These are phyloP conservation scores for Mucor circinelloides DNA, from an alignment of 371 early-diverging fungal genomes.

Conservation along the genomic window DNA sequence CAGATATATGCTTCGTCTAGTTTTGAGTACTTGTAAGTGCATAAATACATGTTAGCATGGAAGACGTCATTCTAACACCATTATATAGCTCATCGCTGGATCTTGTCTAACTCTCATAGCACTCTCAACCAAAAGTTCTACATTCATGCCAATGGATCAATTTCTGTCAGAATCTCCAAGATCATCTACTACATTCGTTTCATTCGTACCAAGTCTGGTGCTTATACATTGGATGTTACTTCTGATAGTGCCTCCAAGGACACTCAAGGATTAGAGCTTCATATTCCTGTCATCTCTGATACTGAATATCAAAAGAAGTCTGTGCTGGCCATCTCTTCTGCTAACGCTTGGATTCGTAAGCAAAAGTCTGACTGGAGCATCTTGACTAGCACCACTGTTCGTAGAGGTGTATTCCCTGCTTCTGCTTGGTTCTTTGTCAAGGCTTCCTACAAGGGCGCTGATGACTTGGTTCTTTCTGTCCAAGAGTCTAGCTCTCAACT, in stretches of 20 bases:
- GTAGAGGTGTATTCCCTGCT: constrained; percentile 42
- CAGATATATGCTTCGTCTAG: constrained; percentile 46
- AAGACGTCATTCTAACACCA: background rate
- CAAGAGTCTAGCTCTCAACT: constrained; percentile 22
- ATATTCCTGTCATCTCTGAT: constrained; percentile 37
- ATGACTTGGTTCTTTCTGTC: constrained; percentile 35
- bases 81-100: constrained; percentile 37
- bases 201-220: constrained; percentile 14
- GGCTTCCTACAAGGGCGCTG: constrained; percentile 17
- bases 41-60: background rate
- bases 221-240: constrained; percentile 19
- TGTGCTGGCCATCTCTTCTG: constrained; percentile 17
- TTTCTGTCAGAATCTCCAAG: constrained; percentile 32
- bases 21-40: constrained; percentile 32
- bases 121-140: constrained; percentile 34
- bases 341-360: constrained; percentile 24
- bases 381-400: constrained; percentile 20
- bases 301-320: constrained; percentile 24
- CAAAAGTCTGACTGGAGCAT: constrained; percentile 26
- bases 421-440: constrained; percentile 49
- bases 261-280: constrained; percentile 29
- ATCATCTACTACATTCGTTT: constrained; percentile 37
- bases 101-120: constrained; percentile 31
- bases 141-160: constrained; percentile 32
- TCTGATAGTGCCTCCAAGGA: constrained; percentile 22